A percentile compares a stretch with the other conserved stretches of the same genome.
These are phyloP conservation scores for Trichoderma asperellum DNA, from an alignment of 2,329 filamentous ascomycete species.

Conservation along the genomic window DNA sequence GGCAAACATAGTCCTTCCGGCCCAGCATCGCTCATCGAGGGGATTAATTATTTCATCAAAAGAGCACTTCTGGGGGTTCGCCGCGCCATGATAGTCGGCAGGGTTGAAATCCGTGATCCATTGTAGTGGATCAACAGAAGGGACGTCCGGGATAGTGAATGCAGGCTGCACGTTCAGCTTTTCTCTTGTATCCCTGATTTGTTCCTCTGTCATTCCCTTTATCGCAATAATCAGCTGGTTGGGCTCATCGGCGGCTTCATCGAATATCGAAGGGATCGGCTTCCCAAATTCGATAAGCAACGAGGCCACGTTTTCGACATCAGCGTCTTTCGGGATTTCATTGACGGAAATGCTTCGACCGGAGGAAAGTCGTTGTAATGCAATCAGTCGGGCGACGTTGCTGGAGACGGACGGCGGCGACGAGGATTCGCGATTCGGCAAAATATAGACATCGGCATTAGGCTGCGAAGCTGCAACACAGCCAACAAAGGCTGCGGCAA, in stretches of 20 bases:
- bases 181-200: slow-evolving; percentile 50
- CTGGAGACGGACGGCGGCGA: slow-evolving; percentile 52
- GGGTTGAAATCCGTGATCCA: slow-evolving; percentile 50
- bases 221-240: slow-evolving; percentile 64
- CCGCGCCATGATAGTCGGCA: slow-evolving; percentile 44
- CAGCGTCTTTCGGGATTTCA: slow-evolving; percentile 49
- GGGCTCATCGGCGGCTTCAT: slow-evolving; percentile 40
- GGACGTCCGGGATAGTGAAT: slow-evolving; percentile 55
- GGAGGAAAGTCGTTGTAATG: slow-evolving; percentile 60
- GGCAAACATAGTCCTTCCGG: slow-evolving; percentile 47
- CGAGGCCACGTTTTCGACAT: slow-evolving; percentile 54
- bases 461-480: slow-evolving; percentile 46
- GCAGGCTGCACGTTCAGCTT: slow-evolving; percentile 45
- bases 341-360: slow-evolving; percentile 53
- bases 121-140: slow-evolving; percentile 48
- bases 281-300: slow-evolving; percentile 66
- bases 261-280: slow-evolving; percentile 55
- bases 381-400: slow-evolving; percentile 60
- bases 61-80: slow-evolving; percentile 44
- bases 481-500: slow-evolving; percentile 46
- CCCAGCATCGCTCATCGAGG: slow-evolving; percentile 51
- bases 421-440: slow-evolving; percentile 42
- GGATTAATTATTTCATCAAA: slow-evolving; percentile 49
- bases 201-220: slow-evolving; percentile 56
- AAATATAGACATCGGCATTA: slow-evolving; percentile 58